phyloP scores from a whole-genome alignment of 345 rosid genomes.

The Draba incana region DNA sequence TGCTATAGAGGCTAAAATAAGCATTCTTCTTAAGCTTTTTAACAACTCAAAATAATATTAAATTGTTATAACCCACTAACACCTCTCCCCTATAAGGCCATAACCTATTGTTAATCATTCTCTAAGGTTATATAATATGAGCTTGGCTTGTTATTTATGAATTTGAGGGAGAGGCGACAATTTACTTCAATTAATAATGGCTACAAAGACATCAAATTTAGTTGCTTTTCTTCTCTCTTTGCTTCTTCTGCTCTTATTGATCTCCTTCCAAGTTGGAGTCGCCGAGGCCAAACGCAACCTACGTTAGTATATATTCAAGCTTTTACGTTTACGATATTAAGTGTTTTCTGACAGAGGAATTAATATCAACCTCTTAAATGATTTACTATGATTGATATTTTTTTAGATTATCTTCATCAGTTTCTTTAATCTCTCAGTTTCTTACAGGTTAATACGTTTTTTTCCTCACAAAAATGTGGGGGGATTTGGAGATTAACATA shows the following conservation, averaged over 20 bases:
- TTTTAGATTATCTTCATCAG: not conserved
- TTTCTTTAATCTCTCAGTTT: not conserved
- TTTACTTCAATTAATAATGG: slow-evolving; percentile 15
- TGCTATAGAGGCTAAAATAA: too few relatives aligned
- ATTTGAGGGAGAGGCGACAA: slow-evolving; percentile 4
- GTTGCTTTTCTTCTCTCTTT: slow-evolving; percentile 28
- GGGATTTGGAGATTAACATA: not conserved
- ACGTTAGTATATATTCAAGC: slow-evolving; percentile 32
- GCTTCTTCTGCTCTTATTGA: slow-evolving; percentile 27
- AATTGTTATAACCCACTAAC: too few relatives aligned
- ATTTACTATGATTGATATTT: not conserved
- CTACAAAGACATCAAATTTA: slow-evolving; percentile 18
- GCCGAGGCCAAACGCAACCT: slow-evolving; percentile 25
- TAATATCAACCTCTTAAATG: not conserved
- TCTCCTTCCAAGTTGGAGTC: slow-evolving; percentile 30
- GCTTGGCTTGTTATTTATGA: slow-evolving; percentile 8
- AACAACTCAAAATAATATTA: too few relatives aligned
- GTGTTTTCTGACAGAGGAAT: not conserved
- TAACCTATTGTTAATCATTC: too few relatives aligned
- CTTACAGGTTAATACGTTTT: not conserved
- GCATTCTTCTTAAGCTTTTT: too few relatives aligned
- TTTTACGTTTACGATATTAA: slow-evolving; percentile 12
- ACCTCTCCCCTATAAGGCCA: too few relatives aligned
- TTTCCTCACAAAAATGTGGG: too few relatives aligned
- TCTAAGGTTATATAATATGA: not conserved